Evolutionary conservation across 2,329 filamentous ascomycete species (phyloP).

Genomic region (Hawksworthiomyces lignivorus): DNA sequence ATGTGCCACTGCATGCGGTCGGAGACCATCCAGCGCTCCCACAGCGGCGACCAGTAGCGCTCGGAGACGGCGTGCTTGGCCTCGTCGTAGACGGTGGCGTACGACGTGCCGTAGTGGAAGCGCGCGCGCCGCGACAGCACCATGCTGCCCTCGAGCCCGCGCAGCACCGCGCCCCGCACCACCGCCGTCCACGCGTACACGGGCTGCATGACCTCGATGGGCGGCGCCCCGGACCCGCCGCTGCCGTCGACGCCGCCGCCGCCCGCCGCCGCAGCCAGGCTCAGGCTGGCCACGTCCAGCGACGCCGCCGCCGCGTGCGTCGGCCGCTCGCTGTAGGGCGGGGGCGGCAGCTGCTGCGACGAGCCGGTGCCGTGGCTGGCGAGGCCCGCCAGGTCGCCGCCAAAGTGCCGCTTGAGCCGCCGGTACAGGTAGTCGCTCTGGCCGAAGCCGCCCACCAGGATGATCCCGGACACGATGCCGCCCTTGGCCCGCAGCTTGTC

Average conservation of each 20-base stretch:
- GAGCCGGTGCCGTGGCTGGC: neutral
- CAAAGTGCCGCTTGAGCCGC: conserved; percentile 62
- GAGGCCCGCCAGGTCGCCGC: conserved; percentile 25
- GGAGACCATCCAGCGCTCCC: conserved; percentile 77
- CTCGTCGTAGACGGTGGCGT: conserved; percentile 74
- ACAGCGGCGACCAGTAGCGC: conserved; percentile 70
- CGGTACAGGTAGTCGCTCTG: conserved; percentile 71
- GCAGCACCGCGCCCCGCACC: conserved; percentile 66
- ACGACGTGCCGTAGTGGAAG: conserved; percentile 73
- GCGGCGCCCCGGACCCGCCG: conserved; percentile 21
- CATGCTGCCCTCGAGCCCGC: conserved; percentile 71
- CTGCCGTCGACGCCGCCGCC: neutral
- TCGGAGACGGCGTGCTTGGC: conserved; percentile 64
- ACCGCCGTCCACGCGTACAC: conserved; percentile 78
- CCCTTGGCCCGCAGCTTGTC: conserved; percentile 53
- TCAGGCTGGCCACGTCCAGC: neutral
- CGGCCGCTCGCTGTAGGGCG: conserved; percentile 60
- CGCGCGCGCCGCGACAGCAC: conserved; percentile 66
- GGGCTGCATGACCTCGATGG: conserved; percentile 74
- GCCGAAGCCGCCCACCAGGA: conserved; percentile 74
- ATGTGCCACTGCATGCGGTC: conserved; percentile 85
- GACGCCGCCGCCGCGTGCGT: conserved; percentile 45
- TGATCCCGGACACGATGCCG: conserved; percentile 62
- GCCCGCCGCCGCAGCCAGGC: neutral
- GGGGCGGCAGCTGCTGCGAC: conserved; percentile 34